Evolutionary conservation across 768 basidiomycete species (phyloP).

Genomic region (Tylopilus subfusipes): DNA sequence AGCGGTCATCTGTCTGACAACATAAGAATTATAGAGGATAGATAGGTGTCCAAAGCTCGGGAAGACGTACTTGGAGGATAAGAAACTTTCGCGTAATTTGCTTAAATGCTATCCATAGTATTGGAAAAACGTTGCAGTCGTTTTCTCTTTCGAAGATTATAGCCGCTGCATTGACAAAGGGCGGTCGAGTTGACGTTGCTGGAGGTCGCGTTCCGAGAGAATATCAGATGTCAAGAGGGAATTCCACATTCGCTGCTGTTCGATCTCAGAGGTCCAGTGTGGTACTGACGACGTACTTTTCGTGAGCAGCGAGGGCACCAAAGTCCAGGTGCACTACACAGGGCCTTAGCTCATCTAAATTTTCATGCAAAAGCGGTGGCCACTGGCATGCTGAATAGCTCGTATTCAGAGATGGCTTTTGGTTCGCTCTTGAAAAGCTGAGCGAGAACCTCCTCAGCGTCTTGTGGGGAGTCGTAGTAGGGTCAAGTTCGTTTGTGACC

Average conservation of each 20-base stretch:
- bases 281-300: conserved; percentile 51
- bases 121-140: conserved; percentile 56
- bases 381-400: conserved; percentile 52
- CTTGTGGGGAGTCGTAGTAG: conserved; percentile 35
- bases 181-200: conserved; percentile 46
- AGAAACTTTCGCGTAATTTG: conserved; percentile 58
- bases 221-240: conserved; percentile 62
- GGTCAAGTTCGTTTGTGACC: conserved; percentile 21
- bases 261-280: conserved; percentile 38
- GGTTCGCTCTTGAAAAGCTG: conserved; percentile 50
- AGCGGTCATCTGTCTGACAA: conserved; percentile 55
- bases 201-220: conserved; percentile 47
- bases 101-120: conserved; percentile 54
- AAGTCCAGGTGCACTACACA: conserved; percentile 54
- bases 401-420: conserved; percentile 58
- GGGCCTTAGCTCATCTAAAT: conserved; percentile 36
- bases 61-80: conserved; percentile 48
- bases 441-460: conserved; percentile 37
- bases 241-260: conserved; percentile 58
- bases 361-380: conserved; percentile 43
- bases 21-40: background rate
- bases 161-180: conserved; percentile 58
- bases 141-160: conserved; percentile 53
- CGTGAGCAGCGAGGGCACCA: conserved; percentile 47
- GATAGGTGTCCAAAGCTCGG: too few species aligned